Evolutionary conservation across 768 basidiomycete genomes (phyloP).

Genomic region (Macrolepiota albuminosa): DNA sequence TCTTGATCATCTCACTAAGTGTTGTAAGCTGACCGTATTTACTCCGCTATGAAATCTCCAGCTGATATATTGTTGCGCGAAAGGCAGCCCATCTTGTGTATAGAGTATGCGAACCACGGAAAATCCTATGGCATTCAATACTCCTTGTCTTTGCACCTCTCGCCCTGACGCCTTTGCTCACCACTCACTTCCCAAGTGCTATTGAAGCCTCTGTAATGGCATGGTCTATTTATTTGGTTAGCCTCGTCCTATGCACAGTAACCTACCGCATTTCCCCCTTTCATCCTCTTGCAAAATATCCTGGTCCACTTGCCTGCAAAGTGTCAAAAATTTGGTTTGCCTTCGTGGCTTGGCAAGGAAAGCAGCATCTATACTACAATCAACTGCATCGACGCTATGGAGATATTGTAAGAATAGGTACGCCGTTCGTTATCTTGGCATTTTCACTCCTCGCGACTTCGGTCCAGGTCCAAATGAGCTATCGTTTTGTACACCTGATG

Average conservation of each 20-base stretch:
- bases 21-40: not conserved
- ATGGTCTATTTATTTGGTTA: not conserved
- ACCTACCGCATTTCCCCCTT: not conserved
- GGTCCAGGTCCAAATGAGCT: not conserved
- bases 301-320: constrained; percentile 35
- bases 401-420: constrained; percentile 13
- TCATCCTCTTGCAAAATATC: not conserved
- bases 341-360: constrained; percentile 27
- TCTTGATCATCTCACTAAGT: not conserved
- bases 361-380: constrained; percentile 38
- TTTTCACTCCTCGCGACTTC: not conserved
- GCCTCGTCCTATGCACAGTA: not conserved
- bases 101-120: not conserved
- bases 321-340: constrained; percentile 34
- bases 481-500: not conserved
- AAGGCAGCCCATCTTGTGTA: not conserved
- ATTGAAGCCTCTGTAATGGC: not conserved
- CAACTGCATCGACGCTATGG: constrained; percentile 47
- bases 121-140: not conserved
- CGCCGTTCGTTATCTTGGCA: not conserved
- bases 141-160: not conserved
- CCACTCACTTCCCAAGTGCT: not conserved
- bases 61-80: not conserved
- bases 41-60: not conserved
- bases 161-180: not conserved